Percentiles rank a stretch among this genome's conserved stretches.
Evolutionary conservation across 306 rosid genomes (phyloP).

Genomic region (Vigna radiata): DNA sequence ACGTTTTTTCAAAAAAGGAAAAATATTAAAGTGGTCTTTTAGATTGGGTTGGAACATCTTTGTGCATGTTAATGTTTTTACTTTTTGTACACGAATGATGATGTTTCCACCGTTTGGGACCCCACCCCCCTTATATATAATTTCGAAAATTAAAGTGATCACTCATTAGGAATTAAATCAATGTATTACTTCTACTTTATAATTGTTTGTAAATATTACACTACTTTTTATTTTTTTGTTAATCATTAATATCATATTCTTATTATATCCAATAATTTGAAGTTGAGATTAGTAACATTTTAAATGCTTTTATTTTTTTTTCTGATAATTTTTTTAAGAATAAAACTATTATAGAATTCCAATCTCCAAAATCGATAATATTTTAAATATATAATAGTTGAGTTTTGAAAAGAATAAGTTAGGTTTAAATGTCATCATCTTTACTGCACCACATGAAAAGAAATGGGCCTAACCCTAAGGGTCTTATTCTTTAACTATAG

Average conservation of each 20-base stretch:
- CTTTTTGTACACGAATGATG: slow-evolving; percentile 31
- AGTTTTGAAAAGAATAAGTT: neutral
- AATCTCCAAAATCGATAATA: too few species aligned
- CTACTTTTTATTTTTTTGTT: too few species aligned
- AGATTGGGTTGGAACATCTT: neutral
- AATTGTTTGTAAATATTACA: too few species aligned
- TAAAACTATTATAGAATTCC: too few species aligned
- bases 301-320: too few species aligned
- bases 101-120: neutral
- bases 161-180: too few species aligned
- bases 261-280: too few species aligned
- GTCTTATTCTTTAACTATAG: neutral
- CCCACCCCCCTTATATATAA: neutral
- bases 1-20: neutral
- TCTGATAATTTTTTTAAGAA: too few species aligned
- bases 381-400: neutral
- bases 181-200: too few species aligned
- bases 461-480: neutral
- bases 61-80: slow-evolving; percentile 1
- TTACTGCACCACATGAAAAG: neutral
- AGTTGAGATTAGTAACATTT: too few species aligned
- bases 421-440: neutral
- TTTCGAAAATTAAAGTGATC: neutral
- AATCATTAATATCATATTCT: neutral
- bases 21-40: neutral